phyloP scores from a whole-genome alignment of 2,329 filamentous ascomycete species.

The Fusarium multiceps region DNA sequence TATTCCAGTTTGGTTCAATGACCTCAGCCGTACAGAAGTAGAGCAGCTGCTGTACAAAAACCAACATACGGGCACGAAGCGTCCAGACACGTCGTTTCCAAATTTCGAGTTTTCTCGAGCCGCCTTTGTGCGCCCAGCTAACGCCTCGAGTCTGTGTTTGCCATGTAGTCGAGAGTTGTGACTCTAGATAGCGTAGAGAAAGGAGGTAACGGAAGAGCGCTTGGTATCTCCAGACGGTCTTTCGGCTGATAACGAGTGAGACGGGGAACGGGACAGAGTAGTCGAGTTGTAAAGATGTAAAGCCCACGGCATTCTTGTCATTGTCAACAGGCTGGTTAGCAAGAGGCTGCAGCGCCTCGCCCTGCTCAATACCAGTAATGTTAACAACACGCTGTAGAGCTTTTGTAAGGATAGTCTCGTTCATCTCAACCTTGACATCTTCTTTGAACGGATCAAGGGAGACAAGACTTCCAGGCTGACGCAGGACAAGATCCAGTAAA shows the following conservation, averaged over 20 bases:
- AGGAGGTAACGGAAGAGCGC: conserved; percentile 94
- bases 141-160: conserved; percentile 84
- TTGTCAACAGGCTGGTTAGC: conserved; percentile 76
- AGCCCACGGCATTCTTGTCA: conserved; percentile 88
- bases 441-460: conserved; percentile 97
- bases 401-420: conserved; percentile 90
- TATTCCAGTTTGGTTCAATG: conserved; percentile 97
- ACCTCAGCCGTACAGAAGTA: conserved; percentile 98
- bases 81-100: conserved; percentile 97
- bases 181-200: conserved; percentile 89
- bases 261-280: conserved; percentile 95
- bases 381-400: conserved; percentile 96
- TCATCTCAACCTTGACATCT: conserved; percentile 97
- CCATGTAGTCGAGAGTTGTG: conserved; percentile 88
- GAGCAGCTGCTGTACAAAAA: conserved; percentile 94
- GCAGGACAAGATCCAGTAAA: conserved; percentile 91
- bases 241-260: conserved; percentile 93
- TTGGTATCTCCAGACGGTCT: conserved; percentile 97
- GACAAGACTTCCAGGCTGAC: conserved; percentile 95
- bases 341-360: conserved; percentile 81
- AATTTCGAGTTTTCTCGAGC: conserved; percentile 78
- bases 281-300: conserved; percentile 92
- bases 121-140: conserved; percentile 85
- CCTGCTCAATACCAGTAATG: conserved; percentile 93
- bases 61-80: conserved; percentile 90